A percentile compares a stretch with the other conserved stretches of the same genome.
These are phyloP conservation scores for Aureobasidium sp. DNA, from an alignment of 2,329 filamentous ascomycete species.

Conservation along the genomic window DNA sequence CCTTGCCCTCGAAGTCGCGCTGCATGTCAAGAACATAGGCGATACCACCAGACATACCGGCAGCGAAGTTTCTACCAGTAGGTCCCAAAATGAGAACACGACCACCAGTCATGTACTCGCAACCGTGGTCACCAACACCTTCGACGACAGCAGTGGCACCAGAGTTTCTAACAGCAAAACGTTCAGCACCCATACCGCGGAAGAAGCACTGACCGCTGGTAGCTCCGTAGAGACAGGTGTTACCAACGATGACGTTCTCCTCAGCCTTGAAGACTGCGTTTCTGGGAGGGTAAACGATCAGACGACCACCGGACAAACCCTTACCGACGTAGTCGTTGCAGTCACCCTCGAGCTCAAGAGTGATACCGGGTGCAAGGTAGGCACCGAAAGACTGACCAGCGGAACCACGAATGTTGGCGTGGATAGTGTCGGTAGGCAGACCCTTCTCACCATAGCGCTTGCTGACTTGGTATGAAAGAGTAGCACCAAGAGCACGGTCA, in stretches of 20 bases:
- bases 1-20: slow-evolving; percentile 82
- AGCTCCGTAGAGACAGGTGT: slow-evolving; percentile 91
- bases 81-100: slow-evolving; percentile 78
- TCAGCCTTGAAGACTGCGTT: slow-evolving; percentile 90
- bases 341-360: slow-evolving; percentile 90
- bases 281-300: slow-evolving; percentile 89
- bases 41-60: slow-evolving; percentile 97
- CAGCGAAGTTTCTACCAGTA: slow-evolving; percentile 94
- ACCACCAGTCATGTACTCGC: slow-evolving; percentile 98
- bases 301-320: slow-evolving; percentile 82
- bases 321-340: slow-evolving; percentile 97
- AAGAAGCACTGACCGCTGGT: slow-evolving; percentile 91
- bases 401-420: slow-evolving; percentile 93
- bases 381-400: slow-evolving; percentile 96
- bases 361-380: slow-evolving; percentile 87
- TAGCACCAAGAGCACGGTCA: slow-evolving; percentile 87
- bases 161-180: slow-evolving; percentile 94
- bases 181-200: slow-evolving; percentile 91
- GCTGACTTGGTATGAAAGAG: slow-evolving; percentile 91
- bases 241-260: slow-evolving; percentile 89
- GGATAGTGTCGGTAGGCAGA: slow-evolving; percentile 85
- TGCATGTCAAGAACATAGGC: slow-evolving; percentile 89
- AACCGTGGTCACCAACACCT: slow-evolving; percentile 91
- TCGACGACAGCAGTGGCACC: slow-evolving; percentile 94
- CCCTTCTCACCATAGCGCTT: slow-evolving; percentile 86